Evolutionary conservation across 108 stramenopile species (phyloP).

Genomic region (Nitzschia inconspicua): DNA sequence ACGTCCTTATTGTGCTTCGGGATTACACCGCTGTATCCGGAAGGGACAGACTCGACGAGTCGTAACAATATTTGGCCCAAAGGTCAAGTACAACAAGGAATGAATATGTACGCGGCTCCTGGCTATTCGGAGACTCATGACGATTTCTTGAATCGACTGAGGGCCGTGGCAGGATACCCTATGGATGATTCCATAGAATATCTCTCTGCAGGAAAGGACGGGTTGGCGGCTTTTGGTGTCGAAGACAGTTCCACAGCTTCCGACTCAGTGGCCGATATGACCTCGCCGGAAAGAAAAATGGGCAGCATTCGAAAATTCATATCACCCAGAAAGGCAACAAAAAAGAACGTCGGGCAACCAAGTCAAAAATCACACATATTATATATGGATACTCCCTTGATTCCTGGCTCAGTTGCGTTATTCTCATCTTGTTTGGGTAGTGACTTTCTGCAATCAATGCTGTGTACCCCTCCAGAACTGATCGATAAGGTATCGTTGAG

Average conservation of each 20-base stretch:
- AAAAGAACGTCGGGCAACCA: not conserved
- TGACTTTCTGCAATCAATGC: constrained; percentile 72
- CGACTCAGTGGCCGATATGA: not conserved
- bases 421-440: constrained; percentile 56
- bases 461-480: constrained; percentile 48
- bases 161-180: not conserved
- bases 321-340: constrained; percentile 6
- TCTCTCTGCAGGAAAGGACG: not conserved
- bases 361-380: not conserved
- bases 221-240: not conserved
- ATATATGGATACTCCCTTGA: constrained; percentile 2
- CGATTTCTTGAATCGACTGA: constrained; percentile 48
- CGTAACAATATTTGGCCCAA: constrained; percentile 38
- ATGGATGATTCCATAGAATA: not conserved
- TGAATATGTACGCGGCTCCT: constrained; percentile 51
- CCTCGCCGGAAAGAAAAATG: not conserved
- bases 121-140: constrained; percentile 48
- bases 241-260: not conserved
- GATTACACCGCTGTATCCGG: constrained; percentile 41
- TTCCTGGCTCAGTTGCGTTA: constrained; percentile 27
- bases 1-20: constrained; percentile 70
- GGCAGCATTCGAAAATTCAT: constrained; percentile 7
- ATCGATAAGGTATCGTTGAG: constrained; percentile 6
- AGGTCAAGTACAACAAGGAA: constrained; percentile 34
- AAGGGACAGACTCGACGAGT: constrained; percentile 9